These are phyloP conservation scores for Scytalidium sp. DNA, from an alignment of 2,329 filamentous ascomycete genomes.

Conservation along the genomic window DNA sequence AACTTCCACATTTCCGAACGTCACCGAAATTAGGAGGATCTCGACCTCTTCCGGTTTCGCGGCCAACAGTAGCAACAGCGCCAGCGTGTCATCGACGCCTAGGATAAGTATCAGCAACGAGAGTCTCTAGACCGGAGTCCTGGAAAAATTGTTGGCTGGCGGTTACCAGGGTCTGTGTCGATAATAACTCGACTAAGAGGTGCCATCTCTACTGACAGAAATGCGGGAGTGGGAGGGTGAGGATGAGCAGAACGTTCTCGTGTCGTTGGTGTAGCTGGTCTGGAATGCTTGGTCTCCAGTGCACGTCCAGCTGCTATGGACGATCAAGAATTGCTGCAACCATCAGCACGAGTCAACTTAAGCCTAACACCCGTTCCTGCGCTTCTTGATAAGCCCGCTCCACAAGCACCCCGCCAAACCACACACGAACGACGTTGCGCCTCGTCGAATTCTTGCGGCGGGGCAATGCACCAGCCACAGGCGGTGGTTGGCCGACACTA, in stretches of 20 bases:
- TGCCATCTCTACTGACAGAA: conserved; percentile 46
- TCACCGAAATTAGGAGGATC: conserved; percentile 80
- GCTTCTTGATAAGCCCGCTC: conserved; percentile 3
- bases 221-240: not conserved
- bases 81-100: conserved; percentile 90
- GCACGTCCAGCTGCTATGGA: too few species aligned
- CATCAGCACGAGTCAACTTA: too few species aligned
- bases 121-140: not conserved
- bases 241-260: not conserved
- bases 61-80: conserved; percentile 84
- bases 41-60: conserved; percentile 82
- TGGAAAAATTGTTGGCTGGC: not conserved
- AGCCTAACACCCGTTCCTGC: too few species aligned
- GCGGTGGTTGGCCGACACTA: not conserved
- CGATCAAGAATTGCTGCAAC: too few species aligned
- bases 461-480: not conserved
- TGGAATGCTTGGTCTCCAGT: too few species aligned
- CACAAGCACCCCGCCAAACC: not conserved
- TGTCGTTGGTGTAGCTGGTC: too few species aligned
- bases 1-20: conserved; percentile 90
- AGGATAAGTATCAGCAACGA: conserved; percentile 7
- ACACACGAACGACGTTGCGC: not conserved
- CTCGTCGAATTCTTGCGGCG: not conserved
- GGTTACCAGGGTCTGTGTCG: conserved; percentile 83
- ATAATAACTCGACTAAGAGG: conserved; percentile 81